These are phyloP conservation scores for Dendrobium nobile DNA, from an alignment of 106 monocot species.

Conservation along the genomic window DNA sequence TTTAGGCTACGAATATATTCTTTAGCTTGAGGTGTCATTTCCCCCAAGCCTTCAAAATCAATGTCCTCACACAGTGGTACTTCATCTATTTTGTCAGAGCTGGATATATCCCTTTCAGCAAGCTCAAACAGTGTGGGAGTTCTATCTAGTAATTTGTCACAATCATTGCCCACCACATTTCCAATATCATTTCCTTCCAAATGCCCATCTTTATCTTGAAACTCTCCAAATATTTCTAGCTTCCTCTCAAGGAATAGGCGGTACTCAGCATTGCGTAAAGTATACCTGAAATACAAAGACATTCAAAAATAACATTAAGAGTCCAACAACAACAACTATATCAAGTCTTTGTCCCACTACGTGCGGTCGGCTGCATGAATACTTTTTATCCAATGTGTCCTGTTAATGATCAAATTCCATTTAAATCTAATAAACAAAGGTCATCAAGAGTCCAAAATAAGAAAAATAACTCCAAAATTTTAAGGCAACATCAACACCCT, in stretches of 20 bases:
- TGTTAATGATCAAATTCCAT: too few species aligned
- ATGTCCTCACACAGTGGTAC: constrained; percentile 18
- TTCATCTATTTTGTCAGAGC: constrained; percentile 24
- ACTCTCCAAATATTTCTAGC: constrained; percentile 46
- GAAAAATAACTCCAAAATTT: background rate
- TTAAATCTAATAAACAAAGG: too few species aligned
- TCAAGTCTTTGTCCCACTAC: too few species aligned
- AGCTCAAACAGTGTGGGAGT: constrained; percentile 19
- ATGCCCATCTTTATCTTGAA: constrained; percentile 17
- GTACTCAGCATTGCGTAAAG: constrained; percentile 87
- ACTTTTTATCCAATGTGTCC: too few species aligned
- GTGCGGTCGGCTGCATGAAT: too few species aligned
- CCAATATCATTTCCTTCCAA: constrained; percentile 23
- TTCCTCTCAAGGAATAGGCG: constrained; percentile 84
- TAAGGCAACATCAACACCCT: too few species aligned
- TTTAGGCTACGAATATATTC: constrained; percentile 70
- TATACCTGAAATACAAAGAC: constrained; percentile 53
- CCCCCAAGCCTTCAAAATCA: constrained; percentile 45
- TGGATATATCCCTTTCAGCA: constrained; percentile 12
- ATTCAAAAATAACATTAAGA: background rate
- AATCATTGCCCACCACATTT: constrained; percentile 17
- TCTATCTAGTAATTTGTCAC: constrained; percentile 17
- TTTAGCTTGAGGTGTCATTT: constrained; percentile 55
- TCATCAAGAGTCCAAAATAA: background rate
- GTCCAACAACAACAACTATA: background rate